Evolutionary conservation across 179 eudicot species (phyloP), one percentile per base, ranked within the genome.

Genomic region (Amaranthus tricolor): DNA sequence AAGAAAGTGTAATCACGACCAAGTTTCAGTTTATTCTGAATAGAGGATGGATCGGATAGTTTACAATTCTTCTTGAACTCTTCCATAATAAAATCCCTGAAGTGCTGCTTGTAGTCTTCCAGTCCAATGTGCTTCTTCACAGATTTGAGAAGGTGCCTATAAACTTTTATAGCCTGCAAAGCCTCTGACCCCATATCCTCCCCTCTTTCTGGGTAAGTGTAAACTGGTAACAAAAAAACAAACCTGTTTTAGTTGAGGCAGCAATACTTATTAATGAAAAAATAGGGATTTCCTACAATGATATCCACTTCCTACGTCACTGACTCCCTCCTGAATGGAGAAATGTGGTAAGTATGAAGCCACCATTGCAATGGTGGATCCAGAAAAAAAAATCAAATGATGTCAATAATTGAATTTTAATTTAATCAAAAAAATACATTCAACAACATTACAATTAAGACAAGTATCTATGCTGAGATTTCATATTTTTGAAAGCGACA

Each of bases 61-160:
- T 71, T 75, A 71, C 73, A 74, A 77, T 66, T 78, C 78, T 82
- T 90, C 66, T 83, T 78, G 72, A 95, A 93, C 82, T 92, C 93
- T 60, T 88, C 84, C 40, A 75, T 68, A 57, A 92, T 71, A 54
- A 75, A 92, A 62, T 92, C 86, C 0, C 77, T 84, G 60, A 90
- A 92, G 79, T 90, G 95, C 43, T 73, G 71, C 80, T 89, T 89
- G 77, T 86, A 80, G 45, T 84, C 92, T 76, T 88, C 90, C 51
- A 73, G 86, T 12, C 95, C 97, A 50, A 95, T 74, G 65, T 90
- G 91, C 77, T 90, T 85, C 90, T 82, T 92, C 72, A 95, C 88
- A 9, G 95, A 83, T 82, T 86, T 92, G 13, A 90, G 88, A 70
- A 95, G 89, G 55, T 86, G 74, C 70, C 96, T 90, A 74, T 87